Evolutionary conservation across 305 asterid species (phyloP).

Genomic region (Fraxinus dipetala): DNA sequence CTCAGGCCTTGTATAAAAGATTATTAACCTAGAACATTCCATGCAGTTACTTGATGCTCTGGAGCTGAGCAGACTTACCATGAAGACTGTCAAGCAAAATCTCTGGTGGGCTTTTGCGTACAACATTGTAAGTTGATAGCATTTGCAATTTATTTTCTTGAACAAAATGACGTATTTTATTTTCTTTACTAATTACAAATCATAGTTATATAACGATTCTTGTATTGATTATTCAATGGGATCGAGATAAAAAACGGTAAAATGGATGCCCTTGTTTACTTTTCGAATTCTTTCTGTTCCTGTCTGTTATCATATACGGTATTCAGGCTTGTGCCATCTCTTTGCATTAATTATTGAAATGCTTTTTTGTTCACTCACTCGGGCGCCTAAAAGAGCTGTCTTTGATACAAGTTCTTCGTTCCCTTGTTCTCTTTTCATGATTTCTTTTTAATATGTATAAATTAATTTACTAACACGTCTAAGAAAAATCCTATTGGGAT

Average conservation of each 20-base stretch:
- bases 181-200: not conserved
- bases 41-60: slow-evolving; percentile 88
- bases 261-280: not conserved
- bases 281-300: not conserved
- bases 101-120: slow-evolving; percentile 99
- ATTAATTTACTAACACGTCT: not conserved
- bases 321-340: not conserved
- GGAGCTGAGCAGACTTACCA: slow-evolving; percentile 93
- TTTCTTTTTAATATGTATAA: not conserved
- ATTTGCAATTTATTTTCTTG: slow-evolving; percentile 22
- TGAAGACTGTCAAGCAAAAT: slow-evolving; percentile 94
- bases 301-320: not conserved
- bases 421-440: not conserved
- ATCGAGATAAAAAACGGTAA: not conserved
- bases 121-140: slow-evolving; percentile 72
- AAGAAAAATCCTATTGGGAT: not conserved
- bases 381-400: not conserved
- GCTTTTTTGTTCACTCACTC: not conserved
- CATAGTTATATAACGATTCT: not conserved
- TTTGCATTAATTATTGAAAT: not conserved
- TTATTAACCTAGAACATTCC: slow-evolving; percentile 1
- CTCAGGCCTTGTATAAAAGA: not conserved
- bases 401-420: not conserved
- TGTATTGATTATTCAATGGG: not conserved
- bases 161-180: not conserved